Evolutionary conservation across 805 yeast genomes (phyloP), one percentile per base, ranked within the genome.

Genomic region (Scheffersomyces stipitis): DNA sequence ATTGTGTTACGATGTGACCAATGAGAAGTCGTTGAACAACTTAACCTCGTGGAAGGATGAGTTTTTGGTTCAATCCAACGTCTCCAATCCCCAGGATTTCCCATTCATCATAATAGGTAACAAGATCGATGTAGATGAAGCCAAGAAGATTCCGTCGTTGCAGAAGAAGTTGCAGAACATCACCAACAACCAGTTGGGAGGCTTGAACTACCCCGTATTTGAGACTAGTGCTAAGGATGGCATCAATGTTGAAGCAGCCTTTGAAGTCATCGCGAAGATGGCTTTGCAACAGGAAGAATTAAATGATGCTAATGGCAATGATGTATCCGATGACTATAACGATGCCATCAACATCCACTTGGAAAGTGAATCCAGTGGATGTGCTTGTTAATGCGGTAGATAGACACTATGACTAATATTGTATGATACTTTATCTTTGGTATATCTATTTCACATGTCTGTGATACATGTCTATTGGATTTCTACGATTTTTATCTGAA

Each of bases 171-270:
- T 78, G 36, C 65, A 69, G 42, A 64, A 69, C 32, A 64, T 67
- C 40, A 66, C 72, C 40, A 62, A 57, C 41, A 65, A 66, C 46
- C 74, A 69, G 45, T 75, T 58, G 66, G 95, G 64, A 2, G 87
- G 89, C 45, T 72, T 89, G 43, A 65, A 60, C 49, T 66, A 67
- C 48, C 98, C 99, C 3, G 81, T 90, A 42, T 91, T 93, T 56
- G 96, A 91, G 63, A 91, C 99, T n/a, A 82, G 93, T 71, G 99
- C 99, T 14, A 93, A 91, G 68, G 96, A 89, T 60, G 89, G 93
- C 12, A 86, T 90, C 33, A 95, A 95, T 51, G 96, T 91, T 24
- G 96, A 90, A 56, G 81, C 85, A 52, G 98, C 98, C 3, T 91
- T 91, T 56, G 97, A 93, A 60, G 95, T 90, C 29, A 86, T 91